Percentiles rank a stretch among this genome's conserved stretches.
Evolutionary conservation across 768 basidiomycete species (phyloP).

Genomic region (Collybiopsis luxurians): DNA sequence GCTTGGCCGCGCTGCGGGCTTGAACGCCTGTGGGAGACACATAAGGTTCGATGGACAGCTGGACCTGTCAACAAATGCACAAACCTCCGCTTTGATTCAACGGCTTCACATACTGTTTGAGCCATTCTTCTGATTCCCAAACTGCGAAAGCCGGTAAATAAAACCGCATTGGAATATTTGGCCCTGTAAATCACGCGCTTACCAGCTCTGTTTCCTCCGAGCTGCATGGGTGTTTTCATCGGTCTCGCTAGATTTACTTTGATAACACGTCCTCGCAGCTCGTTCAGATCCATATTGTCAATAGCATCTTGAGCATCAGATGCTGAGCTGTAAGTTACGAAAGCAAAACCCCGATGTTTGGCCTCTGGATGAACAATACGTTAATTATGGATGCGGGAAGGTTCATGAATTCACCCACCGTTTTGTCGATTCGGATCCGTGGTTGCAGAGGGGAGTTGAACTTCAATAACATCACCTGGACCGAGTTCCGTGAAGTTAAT

Average conservation of each 20-base stretch:
- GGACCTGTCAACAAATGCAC: slow-evolving; percentile 13
- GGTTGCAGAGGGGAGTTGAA: slow-evolving; percentile 80
- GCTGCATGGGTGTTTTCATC: slow-evolving; percentile 65
- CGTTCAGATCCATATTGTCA: slow-evolving; percentile 98
- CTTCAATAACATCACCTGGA: slow-evolving; percentile 88
- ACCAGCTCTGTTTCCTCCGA: slow-evolving; percentile 75
- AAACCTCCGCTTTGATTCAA: slow-evolving; percentile 71
- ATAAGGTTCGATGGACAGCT: slow-evolving; percentile 4
- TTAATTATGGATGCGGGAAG: background rate
- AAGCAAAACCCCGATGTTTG: slow-evolving; percentile 94
- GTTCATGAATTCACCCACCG: slow-evolving; percentile 36
- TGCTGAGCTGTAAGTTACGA: slow-evolving; percentile 79
- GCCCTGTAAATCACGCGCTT: slow-evolving; percentile 26
- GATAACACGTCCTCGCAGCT: slow-evolving; percentile 70
- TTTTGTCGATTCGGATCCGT: slow-evolving; percentile 63
- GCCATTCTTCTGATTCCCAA: slow-evolving; percentile 97
- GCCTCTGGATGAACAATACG: slow-evolving; percentile 39
- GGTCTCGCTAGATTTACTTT: slow-evolving; percentile 87
- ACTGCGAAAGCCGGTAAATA: slow-evolving; percentile 44
- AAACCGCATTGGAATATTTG: background rate
- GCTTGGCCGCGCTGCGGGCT: slow-evolving; percentile 40
- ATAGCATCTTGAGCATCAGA: slow-evolving; percentile 94
- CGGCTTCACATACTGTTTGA: slow-evolving; percentile 77
- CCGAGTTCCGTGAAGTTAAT: background rate
- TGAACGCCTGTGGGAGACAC: slow-evolving; percentile 43